Evolutionary conservation across 208 protist genomes (phyloP).

Genomic region (Paratrypanosoma confusum): DNA sequence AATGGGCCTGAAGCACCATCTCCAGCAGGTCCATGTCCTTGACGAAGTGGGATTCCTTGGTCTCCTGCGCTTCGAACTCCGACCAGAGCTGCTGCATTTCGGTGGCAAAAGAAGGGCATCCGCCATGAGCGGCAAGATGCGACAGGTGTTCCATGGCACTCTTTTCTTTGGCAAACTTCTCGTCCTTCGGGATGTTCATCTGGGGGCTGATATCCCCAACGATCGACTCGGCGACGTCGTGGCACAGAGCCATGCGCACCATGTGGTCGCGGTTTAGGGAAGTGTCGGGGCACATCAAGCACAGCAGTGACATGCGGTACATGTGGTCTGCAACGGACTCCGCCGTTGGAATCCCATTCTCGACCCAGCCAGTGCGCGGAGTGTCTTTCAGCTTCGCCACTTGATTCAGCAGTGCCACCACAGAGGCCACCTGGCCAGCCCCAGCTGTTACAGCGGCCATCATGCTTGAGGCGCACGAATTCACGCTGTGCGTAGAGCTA

Average conservation of each 20-base stretch:
- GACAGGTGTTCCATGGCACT: conserved; percentile 46
- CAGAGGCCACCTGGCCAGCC: too few relatives aligned
- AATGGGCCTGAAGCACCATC: conserved; percentile 85
- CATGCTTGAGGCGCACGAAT: too few relatives aligned
- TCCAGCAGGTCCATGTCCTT: conserved; percentile 89
- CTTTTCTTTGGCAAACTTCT: conserved; percentile 57
- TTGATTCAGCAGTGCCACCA: conserved; percentile 74
- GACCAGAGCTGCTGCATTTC: conserved; percentile 63
- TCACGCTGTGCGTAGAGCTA: too few relatives aligned
- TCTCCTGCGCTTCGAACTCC: conserved; percentile 82
- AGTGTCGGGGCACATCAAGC: conserved; percentile 83
- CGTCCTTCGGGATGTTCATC: conserved; percentile 74
- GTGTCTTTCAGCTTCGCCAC: conserved; percentile 77
- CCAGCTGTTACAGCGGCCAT: too few relatives aligned
- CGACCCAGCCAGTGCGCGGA: conserved; percentile 82
- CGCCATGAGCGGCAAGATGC: conserved; percentile 13
- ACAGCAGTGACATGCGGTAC: conserved; percentile 87
- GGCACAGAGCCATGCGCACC: conserved; percentile 83
- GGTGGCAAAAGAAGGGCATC: conserved; percentile 15
- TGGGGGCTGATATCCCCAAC: conserved; percentile 80
- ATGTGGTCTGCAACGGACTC: conserved; percentile 89
- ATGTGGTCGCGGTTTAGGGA: conserved; percentile 55
- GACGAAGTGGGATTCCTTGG: conserved; percentile 73
- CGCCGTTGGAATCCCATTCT: conserved; percentile 43
- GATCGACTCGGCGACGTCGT: conserved; percentile 81